These are phyloP conservation scores for Fusarium tanahbumbuense DNA, from an alignment of 2,329 filamentous ascomycete genomes.

Conservation along the genomic window DNA sequence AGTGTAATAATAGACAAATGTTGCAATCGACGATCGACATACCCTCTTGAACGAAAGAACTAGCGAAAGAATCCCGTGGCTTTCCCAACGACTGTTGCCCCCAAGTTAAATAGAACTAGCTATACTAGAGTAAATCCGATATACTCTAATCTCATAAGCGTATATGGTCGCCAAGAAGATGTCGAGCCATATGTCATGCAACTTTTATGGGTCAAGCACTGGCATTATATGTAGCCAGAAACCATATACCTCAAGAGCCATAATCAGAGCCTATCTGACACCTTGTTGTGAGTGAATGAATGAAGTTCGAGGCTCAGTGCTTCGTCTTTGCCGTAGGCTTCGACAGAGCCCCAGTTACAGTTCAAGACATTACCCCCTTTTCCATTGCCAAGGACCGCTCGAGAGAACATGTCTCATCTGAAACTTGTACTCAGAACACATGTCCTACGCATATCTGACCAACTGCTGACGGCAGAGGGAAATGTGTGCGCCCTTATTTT, in stretches of 20 bases:
- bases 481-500: conserved; percentile 53
- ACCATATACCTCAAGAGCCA: background rate
- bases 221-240: background rate
- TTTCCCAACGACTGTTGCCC: background rate
- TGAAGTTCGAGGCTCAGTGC: conserved; percentile 1
- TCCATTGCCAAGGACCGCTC: conserved; percentile 12
- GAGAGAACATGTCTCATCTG: conserved; percentile 11
- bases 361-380: conserved; percentile 30
- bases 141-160: background rate
- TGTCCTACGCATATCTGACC: background rate
- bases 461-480: background rate
- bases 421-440: conserved; percentile 12
- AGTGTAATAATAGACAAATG: background rate
- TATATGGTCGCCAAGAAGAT: background rate
- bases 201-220: background rate
- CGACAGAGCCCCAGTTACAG: background rate
- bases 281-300: background rate
- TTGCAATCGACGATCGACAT: background rate
- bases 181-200: background rate
- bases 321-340: conserved; percentile 5
- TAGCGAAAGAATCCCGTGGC: background rate
- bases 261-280: background rate
- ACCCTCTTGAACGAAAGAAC: background rate
- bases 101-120: background rate
- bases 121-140: background rate